phyloP scores from a whole-genome alignment of 805 yeast species.

The Candida gorgasii region DNA sequence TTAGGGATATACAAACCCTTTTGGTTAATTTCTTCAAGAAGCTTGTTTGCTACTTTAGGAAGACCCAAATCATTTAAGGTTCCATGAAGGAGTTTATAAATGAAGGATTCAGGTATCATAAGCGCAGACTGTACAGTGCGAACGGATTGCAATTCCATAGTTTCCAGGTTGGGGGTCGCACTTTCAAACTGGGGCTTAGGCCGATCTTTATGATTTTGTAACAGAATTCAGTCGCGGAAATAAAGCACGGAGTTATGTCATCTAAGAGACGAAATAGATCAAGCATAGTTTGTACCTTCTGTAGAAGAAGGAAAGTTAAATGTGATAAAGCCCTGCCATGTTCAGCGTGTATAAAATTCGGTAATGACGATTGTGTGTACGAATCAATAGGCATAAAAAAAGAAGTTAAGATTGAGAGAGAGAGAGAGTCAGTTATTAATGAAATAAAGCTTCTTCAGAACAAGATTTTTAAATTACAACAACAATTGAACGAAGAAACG shows the following conservation, averaged over 20 bases:
- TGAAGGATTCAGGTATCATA: slow-evolving; percentile 17
- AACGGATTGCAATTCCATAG: too few species aligned
- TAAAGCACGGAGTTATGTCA: too few species aligned
- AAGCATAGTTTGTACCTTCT: slow-evolving; percentile 37
- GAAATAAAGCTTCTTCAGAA: slow-evolving; percentile 9
- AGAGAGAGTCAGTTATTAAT: slow-evolving; percentile 3
- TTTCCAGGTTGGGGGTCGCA: neutral
- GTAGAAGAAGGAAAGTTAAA: slow-evolving; percentile 37
- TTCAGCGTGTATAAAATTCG: slow-evolving; percentile 32
- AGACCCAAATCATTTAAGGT: slow-evolving; percentile 16
- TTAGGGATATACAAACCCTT: slow-evolving; percentile 11
- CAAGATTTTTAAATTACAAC: slow-evolving; percentile 5
- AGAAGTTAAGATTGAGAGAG: slow-evolving; percentile 1
- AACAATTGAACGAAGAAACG: neutral
- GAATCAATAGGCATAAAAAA: slow-evolving; percentile 5
- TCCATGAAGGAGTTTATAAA: slow-evolving; percentile 13
- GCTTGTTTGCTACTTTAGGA: slow-evolving; percentile 11
- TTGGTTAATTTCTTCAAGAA: slow-evolving; percentile 14
- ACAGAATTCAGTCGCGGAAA: too few species aligned
- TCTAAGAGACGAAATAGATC: slow-evolving; percentile 25
- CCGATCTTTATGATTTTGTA: too few species aligned
- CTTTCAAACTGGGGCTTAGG: too few species aligned
- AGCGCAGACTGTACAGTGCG: too few species aligned
- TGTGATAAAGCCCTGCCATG: slow-evolving; percentile 42
- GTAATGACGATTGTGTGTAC: slow-evolving; percentile 18